Percentiles rank a stretch among this genome's conserved stretches.
These are phyloP conservation scores for Plantago major DNA, from an alignment of 257 asterid species.

Conservation along the genomic window DNA sequence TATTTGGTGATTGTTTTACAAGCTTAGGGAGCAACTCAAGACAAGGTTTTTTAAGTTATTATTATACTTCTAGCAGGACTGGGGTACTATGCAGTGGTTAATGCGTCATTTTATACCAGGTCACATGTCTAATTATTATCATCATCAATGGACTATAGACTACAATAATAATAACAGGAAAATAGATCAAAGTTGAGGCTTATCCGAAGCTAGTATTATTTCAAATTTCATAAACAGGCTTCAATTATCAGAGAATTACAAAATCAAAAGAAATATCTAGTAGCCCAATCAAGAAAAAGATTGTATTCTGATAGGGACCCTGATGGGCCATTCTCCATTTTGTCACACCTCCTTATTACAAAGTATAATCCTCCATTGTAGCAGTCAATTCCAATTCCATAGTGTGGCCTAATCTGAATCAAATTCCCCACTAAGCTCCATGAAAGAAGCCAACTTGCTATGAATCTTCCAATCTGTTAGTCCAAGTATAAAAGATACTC, in stretches of 20 bases:
- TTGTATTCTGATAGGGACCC: not conserved
- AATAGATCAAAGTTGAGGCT: no score
- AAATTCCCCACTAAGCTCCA: conserved; percentile 33
- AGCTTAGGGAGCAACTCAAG: no score
- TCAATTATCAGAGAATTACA: not conserved
- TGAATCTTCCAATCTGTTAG: conserved; percentile 17
- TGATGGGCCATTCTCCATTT: conserved; percentile 13
- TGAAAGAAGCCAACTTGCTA: conserved; percentile 27
- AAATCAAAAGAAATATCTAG: not conserved
- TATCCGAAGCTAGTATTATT: no score
- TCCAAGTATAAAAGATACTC: conserved; percentile 1
- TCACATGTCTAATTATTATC: no score
- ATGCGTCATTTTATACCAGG: no score
- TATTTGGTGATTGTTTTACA: no score
- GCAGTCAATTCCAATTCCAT: not conserved
- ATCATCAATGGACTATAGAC: no score
- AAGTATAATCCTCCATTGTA: not conserved
- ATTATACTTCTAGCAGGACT: no score
- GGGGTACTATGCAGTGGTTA: no score
- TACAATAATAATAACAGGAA: no score
- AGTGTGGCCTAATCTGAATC: conserved; percentile 1
- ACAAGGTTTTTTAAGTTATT: no score
- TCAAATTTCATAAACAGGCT: not conserved
- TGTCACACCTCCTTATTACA: not conserved
- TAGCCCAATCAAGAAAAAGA: conserved; percentile 15